Base-by-base conservation (phyloP, 371 early-diverging fungal genomes). In the Rhizopus arrhizus region DNA sequence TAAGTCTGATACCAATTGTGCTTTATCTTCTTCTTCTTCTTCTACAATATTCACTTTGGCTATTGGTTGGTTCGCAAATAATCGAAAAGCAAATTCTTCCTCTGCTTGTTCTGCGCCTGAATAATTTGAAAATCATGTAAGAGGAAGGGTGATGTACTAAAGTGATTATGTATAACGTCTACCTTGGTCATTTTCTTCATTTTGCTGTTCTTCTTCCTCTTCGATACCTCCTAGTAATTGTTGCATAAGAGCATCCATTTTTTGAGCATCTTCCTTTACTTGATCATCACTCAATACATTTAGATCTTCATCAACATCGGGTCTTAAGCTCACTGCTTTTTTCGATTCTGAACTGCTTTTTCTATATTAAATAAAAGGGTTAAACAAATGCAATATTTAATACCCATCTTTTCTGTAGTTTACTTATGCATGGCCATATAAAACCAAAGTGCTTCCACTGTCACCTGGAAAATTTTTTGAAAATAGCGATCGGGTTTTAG, bases 51-150 rank as follows among this genome's bases (percentile, higher is more conserved):
- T 68, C 0, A 80, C 73, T 35, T 66, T 62, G 2, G 77, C 56
- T 38, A 76, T 66, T 1, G 77, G 68, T 34, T 68, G 61, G 38
- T 66, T 70, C 2, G 77, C 66, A 16, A 80, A 80, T 5, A 80
- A 49, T 15, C 66, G 67, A 51, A 80, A 80, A 3, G 68, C 53
- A 42, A 76, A 74, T 29, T 41, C 72, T 31, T 76, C 77, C 36
- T 68, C 68, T 48, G 11, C 43, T 13, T 68, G 56, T 38, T 62
- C 57, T 13, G 51, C 49, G 12, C 64, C 40, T 31, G 9, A 16
- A 15, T 62, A 41, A 13, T 58, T 50, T 57, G n/a, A 48, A 31
- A 15, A 11, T 12, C 64, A 49, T 52, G 33, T 33, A 28, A 9
- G 46, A n/a, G 15, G 2, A 31, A 11, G 48, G 22, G 9, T 31